Evolutionary conservation across 225 moss, liverwort and hornwort genomes (phyloP), one percentile per base, ranked within the genome.

Genomic region (Sphagnum tenellum): DNA sequence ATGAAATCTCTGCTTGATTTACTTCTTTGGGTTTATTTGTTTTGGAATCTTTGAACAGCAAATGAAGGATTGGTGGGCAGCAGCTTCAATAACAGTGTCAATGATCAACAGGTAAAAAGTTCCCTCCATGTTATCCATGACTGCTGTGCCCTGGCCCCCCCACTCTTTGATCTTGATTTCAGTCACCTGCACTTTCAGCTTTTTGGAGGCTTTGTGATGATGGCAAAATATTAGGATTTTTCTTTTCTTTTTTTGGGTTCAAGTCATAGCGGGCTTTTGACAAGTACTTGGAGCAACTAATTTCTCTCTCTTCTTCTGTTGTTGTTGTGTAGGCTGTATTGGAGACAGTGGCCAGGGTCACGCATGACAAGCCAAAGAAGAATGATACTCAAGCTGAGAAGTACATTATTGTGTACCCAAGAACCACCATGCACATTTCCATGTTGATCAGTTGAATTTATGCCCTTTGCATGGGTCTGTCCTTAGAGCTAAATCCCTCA

Each of bases 301-400:
- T 56, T n/a, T 56, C 9, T 56, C 9, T 9, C 9, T n/a, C 55
- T 56, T 9, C 9, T 56, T 9, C 9, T 56, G 44, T 12, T 29
- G 29, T 48, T 56, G 46, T 67, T 61, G 12, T 62, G 55, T 77
- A 87, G 82, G 98, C 93, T 51, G 98, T 90, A 59, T 73, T 93
- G 59, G 98, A 98, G 67, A 93, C 90, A 8, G 98, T 93, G 9
- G 98, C 98, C 9, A 84, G 98, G 71, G 98, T 98, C 58, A 94
- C 93, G 2, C 90, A 90, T 71, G 88, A 90, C 62, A 98, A 88
- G 73, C 90, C 89, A 13, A 93, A 90, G 64, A 93, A 89, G 71
- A 98, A 98, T 74, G 93, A 98, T 74, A 76, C 98, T 12, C 88
- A 90, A 71, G 89, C 86, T 48, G 82, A 84, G 49, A 90, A 90